Conservation (phyloP, 257 asterid species). For the Scutellaria minor region DNA sequence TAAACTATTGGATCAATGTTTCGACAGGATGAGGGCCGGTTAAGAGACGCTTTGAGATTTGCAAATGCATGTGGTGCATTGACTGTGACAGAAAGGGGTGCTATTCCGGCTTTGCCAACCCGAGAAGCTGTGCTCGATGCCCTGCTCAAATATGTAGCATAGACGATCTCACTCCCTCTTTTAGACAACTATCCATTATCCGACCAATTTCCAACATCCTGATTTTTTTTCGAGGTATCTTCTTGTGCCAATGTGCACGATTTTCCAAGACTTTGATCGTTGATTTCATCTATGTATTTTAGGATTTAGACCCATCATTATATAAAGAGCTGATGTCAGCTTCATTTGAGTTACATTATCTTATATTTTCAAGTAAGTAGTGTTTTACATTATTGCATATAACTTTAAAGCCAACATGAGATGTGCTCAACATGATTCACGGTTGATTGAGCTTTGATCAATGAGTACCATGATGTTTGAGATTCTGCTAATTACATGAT, state of each 20-base stretch:
- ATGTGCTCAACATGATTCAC: not conserved
- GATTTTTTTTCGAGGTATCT: constrained; percentile 16
- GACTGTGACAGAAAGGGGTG: constrained; percentile 93
- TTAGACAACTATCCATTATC: not conserved
- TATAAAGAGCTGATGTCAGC: constrained; percentile 12
- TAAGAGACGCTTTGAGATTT: constrained; percentile 79
- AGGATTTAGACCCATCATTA: constrained; percentile 16
- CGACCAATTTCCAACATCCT: constrained; percentile 19
- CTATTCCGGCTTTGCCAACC: constrained; percentile 95
- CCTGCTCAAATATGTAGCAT: constrained; percentile 62
- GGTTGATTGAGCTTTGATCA: not conserved
- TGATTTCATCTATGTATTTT: constrained; percentile 12
- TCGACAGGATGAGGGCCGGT: constrained; percentile 70
- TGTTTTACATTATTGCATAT: constrained; percentile 16
- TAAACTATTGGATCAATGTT: no score
- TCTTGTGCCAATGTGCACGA: not conserved
- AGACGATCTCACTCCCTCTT: constrained; percentile 15
- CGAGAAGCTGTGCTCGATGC: constrained; percentile 62
- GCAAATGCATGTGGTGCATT: constrained; percentile 96
- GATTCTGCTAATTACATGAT: not conserved
- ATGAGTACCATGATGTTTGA: not conserved
- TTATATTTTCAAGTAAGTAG: constrained; percentile 9
- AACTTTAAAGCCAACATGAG: no score
- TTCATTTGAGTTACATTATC: constrained; percentile 11
- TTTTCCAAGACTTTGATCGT: constrained; percentile 2